These are phyloP conservation scores for Verticillium dahliae DNA, from an alignment of 2,329 filamentous ascomycete species.

Conservation along the genomic window DNA sequence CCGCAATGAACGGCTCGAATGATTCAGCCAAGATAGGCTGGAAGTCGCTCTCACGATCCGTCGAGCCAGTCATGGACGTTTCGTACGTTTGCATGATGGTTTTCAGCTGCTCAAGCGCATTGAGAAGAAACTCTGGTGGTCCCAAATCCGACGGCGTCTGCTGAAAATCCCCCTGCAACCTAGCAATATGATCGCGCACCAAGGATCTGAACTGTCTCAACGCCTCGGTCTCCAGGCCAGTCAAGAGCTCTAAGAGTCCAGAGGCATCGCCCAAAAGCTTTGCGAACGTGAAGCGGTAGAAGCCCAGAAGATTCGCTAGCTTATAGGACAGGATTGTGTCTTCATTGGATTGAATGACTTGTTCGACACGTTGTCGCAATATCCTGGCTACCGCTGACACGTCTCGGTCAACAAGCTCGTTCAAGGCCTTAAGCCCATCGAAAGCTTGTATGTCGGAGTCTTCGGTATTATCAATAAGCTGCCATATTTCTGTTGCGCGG, in stretches of 20 bases:
- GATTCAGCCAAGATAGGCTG: slow-evolving; percentile 69
- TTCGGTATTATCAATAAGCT: slow-evolving; percentile 53
- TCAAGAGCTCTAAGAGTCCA: slow-evolving; percentile 61
- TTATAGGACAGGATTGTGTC: slow-evolving; percentile 86
- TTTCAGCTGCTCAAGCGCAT: slow-evolving; percentile 71
- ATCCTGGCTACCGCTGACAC: slow-evolving; percentile 73
- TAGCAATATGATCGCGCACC: slow-evolving; percentile 72
- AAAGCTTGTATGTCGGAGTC: slow-evolving; percentile 52
- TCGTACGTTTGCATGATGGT: slow-evolving; percentile 83
- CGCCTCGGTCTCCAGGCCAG: slow-evolving; percentile 66
- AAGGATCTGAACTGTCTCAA: slow-evolving; percentile 76
- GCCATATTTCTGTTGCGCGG: slow-evolving; percentile 79
- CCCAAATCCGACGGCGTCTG: slow-evolving; percentile 65
- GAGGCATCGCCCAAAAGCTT: slow-evolving; percentile 69
- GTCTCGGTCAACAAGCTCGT: slow-evolving; percentile 81
- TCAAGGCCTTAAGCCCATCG: slow-evolving; percentile 74
- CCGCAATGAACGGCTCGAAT: slow-evolving; percentile 77
- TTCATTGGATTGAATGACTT: slow-evolving; percentile 88
- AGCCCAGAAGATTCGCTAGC: slow-evolving; percentile 79
- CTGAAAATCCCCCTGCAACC: slow-evolving; percentile 66
- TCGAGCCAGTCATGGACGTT: slow-evolving; percentile 60
- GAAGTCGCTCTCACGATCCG: slow-evolving; percentile 62
- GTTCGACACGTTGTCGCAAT: slow-evolving; percentile 84
- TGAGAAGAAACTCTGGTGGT: slow-evolving; percentile 72
- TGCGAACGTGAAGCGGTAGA: slow-evolving; percentile 81